These are phyloP conservation scores for Alloascoidea africana DNA, from an alignment of 805 yeast species.

Conservation along the genomic window DNA sequence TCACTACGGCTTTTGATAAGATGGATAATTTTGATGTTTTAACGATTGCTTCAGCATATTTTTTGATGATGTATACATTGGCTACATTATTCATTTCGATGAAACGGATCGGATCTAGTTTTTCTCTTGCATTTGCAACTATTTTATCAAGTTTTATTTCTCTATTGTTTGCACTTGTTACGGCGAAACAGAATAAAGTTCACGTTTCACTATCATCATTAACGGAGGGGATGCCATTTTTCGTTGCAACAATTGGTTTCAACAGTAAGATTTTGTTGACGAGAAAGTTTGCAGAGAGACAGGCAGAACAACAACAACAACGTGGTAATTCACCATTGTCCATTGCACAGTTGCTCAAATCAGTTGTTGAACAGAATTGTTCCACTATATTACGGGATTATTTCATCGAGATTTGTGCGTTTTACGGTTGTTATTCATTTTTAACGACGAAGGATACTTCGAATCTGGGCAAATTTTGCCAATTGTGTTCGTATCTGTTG, in stretches of 20 bases:
- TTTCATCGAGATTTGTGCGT: conserved; percentile 52
- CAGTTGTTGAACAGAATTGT: conserved; percentile 21
- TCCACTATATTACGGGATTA: conserved; percentile 59
- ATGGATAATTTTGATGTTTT: conserved; percentile 79
- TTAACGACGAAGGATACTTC: conserved; percentile 39
- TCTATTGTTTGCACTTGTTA: conserved; percentile 60
- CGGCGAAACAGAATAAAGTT: conserved; percentile 38
- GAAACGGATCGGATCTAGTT: conserved; percentile 65
- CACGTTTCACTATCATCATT: conserved; percentile 59
- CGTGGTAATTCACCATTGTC: conserved; percentile 19
- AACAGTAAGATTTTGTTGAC: conserved; percentile 72
- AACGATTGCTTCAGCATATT: conserved; percentile 64
- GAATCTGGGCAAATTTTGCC: conserved; percentile 69
- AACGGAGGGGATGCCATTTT: conserved; percentile 86
- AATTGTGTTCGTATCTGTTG: conserved; percentile 55
- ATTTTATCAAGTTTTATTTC: conserved; percentile 71
- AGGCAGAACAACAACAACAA: too few species aligned
- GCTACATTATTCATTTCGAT: conserved; percentile 61
- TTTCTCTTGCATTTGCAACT: conserved; percentile 77
- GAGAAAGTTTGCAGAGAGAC: conserved; percentile 14
- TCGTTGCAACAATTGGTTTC: conserved; percentile 86
- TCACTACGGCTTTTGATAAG: conserved; percentile 17
- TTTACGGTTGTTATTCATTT: conserved; percentile 31
- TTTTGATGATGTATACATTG: conserved; percentile 80
- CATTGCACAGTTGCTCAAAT: conserved; percentile 25